Base-by-base conservation (phyloP, 495 filamentous ascomycete genomes). In the Penicillium paradoxum region DNA sequence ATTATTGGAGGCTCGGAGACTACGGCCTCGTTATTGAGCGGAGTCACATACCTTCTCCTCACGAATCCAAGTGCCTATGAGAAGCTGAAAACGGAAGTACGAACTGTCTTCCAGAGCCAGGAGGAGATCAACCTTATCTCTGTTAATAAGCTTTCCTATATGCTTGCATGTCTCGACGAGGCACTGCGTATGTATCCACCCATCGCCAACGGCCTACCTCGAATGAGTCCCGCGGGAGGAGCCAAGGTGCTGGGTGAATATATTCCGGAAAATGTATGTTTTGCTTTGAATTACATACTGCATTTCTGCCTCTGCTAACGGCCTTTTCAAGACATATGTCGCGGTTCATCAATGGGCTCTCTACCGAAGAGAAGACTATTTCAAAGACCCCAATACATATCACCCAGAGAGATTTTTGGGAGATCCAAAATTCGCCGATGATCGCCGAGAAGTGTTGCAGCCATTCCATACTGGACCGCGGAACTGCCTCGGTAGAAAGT, bases 1-100 rank as follows among this genome's bases (percentile, higher is more conserved):
- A 68, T 82, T 22, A 74, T 79, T n/a, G 81, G 69, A 15, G 81
- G 82, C 10, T 80, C 77, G 0, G 83, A 87, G 51, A 85, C 84
- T 2, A 82, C 82, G 1, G 82, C 83, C 1, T 82, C 83, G 0
- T 46, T 78, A 3, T 63, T 88, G 22, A 69, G 72, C 2, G 80
- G 76, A 7, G 72, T 75, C 0, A 74, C 76, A 0, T 86, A 76
- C 57, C 62, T 81, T 1, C 64, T 88, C 0, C 56, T 77, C 0
- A 73, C 53, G 3, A 73, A 82, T 56, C 74, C 68, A 2, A 54
- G 66, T 4, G 59, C 67, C 0, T 54, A 77, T 17, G 46, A 64
- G 18, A 78, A 71, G 51, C 57, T 85, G 25, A 66, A 62, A 0
- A 51, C 66, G 0, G 83, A 85, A 62, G 73, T 85, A n/a, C 69